phyloP scores from a whole-genome alignment of 768 basidiomycete genomes.

The Astraeus odoratus region DNA sequence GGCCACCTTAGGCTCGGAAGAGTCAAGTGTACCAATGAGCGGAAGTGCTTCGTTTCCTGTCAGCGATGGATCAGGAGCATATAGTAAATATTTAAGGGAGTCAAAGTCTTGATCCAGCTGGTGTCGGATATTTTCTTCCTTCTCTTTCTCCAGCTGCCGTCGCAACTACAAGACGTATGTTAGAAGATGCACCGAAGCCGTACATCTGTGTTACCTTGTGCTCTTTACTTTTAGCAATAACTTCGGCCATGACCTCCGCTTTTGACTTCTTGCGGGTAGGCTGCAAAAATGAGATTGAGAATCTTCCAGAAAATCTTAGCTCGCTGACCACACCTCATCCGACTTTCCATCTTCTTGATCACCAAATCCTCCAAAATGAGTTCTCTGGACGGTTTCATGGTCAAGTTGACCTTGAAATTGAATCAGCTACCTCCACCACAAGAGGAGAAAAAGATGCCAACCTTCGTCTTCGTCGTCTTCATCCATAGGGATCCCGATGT shows the following conservation, averaged over 20 bases:
- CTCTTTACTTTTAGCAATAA: slow-evolving; percentile 94
- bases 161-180: slow-evolving; percentile 46
- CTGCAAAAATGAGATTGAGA: slow-evolving; percentile 32
- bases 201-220: slow-evolving; percentile 62
- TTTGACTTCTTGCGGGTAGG: slow-evolving; percentile 84
- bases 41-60: slow-evolving; percentile 33
- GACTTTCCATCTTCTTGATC: slow-evolving; percentile 49
- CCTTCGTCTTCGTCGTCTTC: slow-evolving; percentile 46
- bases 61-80: slow-evolving; percentile 43
- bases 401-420: slow-evolving; percentile 55
- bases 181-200: not conserved
- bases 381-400: slow-evolving; percentile 52
- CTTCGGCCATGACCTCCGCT: slow-evolving; percentile 95
- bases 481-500: slow-evolving; percentile 46
- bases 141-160: slow-evolving; percentile 83
- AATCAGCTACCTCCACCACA: slow-evolving; percentile 1
- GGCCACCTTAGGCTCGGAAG: not conserved
- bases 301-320: not conserved
- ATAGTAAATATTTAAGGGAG: slow-evolving; percentile 69
- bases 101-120: slow-evolving; percentile 87
- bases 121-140: slow-evolving; percentile 79
- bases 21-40: slow-evolving; percentile 15
- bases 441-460: slow-evolving; percentile 11
- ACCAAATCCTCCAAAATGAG: slow-evolving; percentile 85
- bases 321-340: slow-evolving; percentile 36